These are phyloP conservation scores for Neurospora sp. DNA, from an alignment of 495 filamentous ascomycete genomes.

Conservation along the genomic window DNA sequence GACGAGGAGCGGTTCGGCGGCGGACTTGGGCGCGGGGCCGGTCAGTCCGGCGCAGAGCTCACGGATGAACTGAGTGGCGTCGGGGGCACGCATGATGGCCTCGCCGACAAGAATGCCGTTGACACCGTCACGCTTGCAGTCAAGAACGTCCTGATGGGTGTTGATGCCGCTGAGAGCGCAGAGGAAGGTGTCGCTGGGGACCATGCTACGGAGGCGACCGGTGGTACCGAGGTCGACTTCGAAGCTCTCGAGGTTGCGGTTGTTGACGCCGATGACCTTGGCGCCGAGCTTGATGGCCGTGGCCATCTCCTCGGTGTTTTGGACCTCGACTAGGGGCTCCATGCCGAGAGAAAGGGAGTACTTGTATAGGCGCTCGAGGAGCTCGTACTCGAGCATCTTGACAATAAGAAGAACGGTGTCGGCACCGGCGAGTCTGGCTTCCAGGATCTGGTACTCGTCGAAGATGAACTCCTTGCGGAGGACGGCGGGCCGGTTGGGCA, in stretches of 20 bases:
- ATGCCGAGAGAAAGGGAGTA: constrained; percentile 89
- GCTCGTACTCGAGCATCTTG: constrained; percentile 80
- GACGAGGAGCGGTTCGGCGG: constrained; percentile 48
- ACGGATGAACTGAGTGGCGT: constrained; percentile 64
- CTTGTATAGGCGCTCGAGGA: constrained; percentile 70
- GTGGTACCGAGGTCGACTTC: constrained; percentile 95
- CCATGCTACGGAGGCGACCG: constrained; percentile 76
- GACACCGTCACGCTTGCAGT: constrained; percentile 80
- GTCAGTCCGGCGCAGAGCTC: constrained; percentile 59
- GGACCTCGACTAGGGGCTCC: constrained; percentile 96
- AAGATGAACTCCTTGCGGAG: constrained; percentile 97
- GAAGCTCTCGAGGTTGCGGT: constrained; percentile 89
- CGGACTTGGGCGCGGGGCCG: constrained; percentile 15
- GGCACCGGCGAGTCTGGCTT: constrained; percentile 85
- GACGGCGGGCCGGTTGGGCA: constrained; percentile 85
- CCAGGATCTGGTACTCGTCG: constrained; percentile 95
- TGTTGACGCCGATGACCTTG: constrained; percentile 97
- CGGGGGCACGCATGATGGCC: constrained; percentile 86
- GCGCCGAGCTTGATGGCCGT: constrained; percentile 77
- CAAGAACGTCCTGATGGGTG: constrained; percentile 78
- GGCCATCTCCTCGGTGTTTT: constrained; percentile 86
- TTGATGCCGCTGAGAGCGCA: constrained; percentile 93
- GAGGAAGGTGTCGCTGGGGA: constrained; percentile 77
- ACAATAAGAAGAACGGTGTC: constrained; percentile 96
- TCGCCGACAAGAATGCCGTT: constrained; percentile 92